phyloP scores from a whole-genome alignment of 495 filamentous ascomycete species.

The Hypoxylon fuscum region DNA sequence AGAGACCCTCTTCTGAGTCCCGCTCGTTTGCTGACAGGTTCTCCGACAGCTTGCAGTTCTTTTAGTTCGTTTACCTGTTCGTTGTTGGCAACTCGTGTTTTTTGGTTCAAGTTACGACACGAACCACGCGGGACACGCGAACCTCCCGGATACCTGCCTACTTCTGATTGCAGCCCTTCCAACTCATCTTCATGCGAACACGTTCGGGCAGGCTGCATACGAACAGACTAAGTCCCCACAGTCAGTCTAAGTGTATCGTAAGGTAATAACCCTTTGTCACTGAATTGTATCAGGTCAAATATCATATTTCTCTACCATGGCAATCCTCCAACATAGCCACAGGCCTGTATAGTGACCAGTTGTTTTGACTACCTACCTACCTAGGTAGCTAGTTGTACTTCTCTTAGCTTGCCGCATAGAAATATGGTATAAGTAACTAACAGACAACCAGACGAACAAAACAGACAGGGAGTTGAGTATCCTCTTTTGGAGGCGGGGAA shows the following conservation, averaged over 20 bases:
- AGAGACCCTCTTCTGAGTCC: slow-evolving; percentile 30
- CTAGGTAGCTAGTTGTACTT: background rate
- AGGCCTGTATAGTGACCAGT: slow-evolving; percentile 2
- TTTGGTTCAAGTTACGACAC: slow-evolving; percentile 41
- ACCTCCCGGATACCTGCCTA: slow-evolving; percentile 51
- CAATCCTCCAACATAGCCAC: background rate
- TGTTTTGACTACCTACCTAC: background rate
- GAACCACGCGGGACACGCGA: slow-evolving; percentile 42
- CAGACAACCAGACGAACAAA: slow-evolving; percentile 21
- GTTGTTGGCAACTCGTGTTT: slow-evolving; percentile 35
- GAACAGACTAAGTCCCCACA: slow-evolving; percentile 47
- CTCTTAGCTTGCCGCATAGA: background rate
- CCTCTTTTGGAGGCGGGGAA: slow-evolving; percentile 35
- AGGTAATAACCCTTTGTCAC: slow-evolving; percentile 30
- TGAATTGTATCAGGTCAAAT: slow-evolving; percentile 10
- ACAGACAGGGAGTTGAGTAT: slow-evolving; percentile 29
- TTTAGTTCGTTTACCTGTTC: slow-evolving; percentile 38
- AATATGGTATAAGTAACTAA: slow-evolving; percentile 17
- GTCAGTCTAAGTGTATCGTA: slow-evolving; percentile 36
- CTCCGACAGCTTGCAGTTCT: slow-evolving; percentile 40
- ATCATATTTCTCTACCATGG: slow-evolving; percentile 17
- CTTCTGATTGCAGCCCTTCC: slow-evolving; percentile 51
- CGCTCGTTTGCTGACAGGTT: slow-evolving; percentile 40
- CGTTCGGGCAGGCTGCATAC: slow-evolving; percentile 62
- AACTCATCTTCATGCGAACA: slow-evolving; percentile 56